phyloP scores from a whole-genome alignment of 106 monocot species.

The Allium fistulosum region DNA sequence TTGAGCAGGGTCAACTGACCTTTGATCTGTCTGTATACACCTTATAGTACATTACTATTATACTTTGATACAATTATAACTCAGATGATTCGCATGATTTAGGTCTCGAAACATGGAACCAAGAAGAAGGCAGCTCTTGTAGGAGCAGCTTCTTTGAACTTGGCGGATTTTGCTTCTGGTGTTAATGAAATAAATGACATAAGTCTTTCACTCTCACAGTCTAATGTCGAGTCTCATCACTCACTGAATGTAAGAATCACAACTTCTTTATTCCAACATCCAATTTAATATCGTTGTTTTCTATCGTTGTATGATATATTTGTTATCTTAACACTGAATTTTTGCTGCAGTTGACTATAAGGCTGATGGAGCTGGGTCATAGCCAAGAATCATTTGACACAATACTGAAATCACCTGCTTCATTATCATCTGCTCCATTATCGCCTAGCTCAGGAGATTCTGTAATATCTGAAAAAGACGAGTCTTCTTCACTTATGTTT shows the following conservation, averaged over 20 bases:
- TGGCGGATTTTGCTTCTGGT: conserved; percentile 60
- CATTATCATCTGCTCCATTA: conserved; percentile 20
- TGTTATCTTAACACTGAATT: background rate
- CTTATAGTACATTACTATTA: background rate
- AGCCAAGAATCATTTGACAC: conserved; percentile 42
- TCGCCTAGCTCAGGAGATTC: conserved; percentile 24
- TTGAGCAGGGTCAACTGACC: too few relatives aligned
- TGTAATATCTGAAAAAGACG: conserved; percentile 38
- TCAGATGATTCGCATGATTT: conserved; percentile 1
- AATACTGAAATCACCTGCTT: conserved; percentile 15
- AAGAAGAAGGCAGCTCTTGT: conserved; percentile 57
- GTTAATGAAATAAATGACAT: conserved; percentile 51
- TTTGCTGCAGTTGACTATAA: conserved; percentile 58
- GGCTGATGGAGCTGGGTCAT: conserved; percentile 49
- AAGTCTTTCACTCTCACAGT: conserved; percentile 42
- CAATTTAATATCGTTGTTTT: background rate
- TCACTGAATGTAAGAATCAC: conserved; percentile 49
- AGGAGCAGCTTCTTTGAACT: conserved; percentile 63
- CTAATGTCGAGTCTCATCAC: conserved; percentile 23
- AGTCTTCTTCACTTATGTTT: conserved; percentile 69
- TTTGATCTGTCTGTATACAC: background rate
- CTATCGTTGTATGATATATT: background rate
- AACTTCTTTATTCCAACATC: background rate
- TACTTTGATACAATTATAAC: background rate
- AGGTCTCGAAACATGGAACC: conserved; percentile 37